Conservation (phyloP, 441 rosid genomes). For the Flueggea neowawraea region DNA sequence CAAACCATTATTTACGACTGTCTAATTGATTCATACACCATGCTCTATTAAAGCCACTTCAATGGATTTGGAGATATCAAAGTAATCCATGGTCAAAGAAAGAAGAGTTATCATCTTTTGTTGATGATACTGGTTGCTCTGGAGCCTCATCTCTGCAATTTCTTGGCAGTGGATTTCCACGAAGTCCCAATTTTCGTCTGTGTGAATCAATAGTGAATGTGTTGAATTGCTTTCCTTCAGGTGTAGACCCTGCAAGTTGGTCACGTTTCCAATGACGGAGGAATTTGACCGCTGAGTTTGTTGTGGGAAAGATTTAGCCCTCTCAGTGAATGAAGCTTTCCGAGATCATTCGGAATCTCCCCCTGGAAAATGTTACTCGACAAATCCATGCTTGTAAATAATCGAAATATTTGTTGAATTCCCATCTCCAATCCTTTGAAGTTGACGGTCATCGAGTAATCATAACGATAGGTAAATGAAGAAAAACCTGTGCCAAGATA, state of each 20-base stretch:
- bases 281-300: constrained; percentile 7
- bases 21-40: no score
- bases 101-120: not conserved
- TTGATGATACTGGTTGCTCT: no score
- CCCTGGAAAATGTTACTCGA: constrained; percentile 16
- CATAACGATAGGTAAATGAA: not conserved
- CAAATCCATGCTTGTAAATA: constrained; percentile 16
- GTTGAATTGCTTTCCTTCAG: constrained; percentile 15
- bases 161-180: constrained; percentile 18
- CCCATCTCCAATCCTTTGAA: constrained; percentile 1
- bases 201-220: constrained; percentile 9
- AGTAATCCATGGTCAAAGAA: not conserved
- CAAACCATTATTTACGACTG: no score
- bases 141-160: not conserved
- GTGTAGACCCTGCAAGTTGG: constrained; percentile 16
- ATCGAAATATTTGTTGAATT: not conserved
- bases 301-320: constrained; percentile 19
- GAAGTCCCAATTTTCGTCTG: constrained; percentile 8
- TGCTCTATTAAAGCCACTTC: no score
- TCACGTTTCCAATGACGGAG: constrained; percentile 11
- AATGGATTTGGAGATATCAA: no score
- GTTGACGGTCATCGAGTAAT: not conserved
- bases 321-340: not conserved
- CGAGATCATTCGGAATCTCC: constrained; percentile 12
- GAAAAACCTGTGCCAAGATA: no score